A percentile compares a stretch with the other conserved stretches of the same genome.
phyloP scores from a whole-genome alignment of 2,329 filamentous ascomycete species.

The Falciphora oryzae region DNA sequence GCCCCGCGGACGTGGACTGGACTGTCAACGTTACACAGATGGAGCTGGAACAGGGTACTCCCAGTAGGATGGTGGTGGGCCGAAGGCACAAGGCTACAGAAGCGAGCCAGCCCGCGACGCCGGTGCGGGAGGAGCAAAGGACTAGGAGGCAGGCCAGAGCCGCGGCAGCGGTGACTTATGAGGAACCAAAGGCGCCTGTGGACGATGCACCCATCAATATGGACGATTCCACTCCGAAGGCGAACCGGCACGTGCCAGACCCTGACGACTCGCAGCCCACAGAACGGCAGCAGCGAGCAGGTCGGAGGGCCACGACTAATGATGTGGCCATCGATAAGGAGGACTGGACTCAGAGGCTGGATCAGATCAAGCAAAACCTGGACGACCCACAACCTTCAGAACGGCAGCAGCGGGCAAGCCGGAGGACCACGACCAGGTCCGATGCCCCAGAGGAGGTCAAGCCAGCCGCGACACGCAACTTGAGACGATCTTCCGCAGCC shows the following conservation, averaged over 20 bases:
- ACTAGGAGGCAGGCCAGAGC: not conserved
- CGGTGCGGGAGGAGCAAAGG: not conserved
- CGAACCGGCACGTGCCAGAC: not conserved
- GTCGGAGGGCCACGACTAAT: no score
- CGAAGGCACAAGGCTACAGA: not conserved
- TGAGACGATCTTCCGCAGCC: not conserved
- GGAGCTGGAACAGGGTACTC: not conserved
- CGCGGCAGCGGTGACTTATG: not conserved
- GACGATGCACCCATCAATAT: not conserved
- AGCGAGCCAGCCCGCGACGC: not conserved
- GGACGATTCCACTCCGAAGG: constrained; percentile 15
- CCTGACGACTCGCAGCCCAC: not conserved
- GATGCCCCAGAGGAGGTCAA: not conserved
- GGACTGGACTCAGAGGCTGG: constrained; percentile 14
- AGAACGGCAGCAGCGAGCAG: not conserved
- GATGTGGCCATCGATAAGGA: constrained; percentile 16
- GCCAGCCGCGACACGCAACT: not conserved
- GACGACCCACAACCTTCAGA: not conserved
- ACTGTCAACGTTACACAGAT: constrained; percentile 8
- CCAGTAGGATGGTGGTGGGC: not conserved
- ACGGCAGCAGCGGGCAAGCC: not conserved
- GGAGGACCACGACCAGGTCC: not conserved
- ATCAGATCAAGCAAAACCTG: constrained; percentile 1
- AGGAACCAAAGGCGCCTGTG: not conserved
- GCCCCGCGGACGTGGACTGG: constrained; percentile 4